Evolutionary conservation across 805 yeast genomes (phyloP).

Genomic region (Spathaspora sp.): DNA sequence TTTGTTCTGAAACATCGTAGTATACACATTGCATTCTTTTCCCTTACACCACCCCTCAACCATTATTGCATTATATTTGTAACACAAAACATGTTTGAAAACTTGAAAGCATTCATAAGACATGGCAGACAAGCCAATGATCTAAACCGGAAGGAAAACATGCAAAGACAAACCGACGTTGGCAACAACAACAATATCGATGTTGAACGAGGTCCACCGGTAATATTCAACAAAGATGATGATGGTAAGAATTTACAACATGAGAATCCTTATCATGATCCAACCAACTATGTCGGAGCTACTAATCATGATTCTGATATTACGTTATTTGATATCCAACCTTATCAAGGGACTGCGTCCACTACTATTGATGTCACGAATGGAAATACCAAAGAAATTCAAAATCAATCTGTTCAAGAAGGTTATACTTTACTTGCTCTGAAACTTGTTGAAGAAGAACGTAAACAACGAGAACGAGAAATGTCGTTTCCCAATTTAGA

Average conservation of each 20-base stretch:
- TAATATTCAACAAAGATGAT: not conserved
- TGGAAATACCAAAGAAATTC: not conserved
- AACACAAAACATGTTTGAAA: conserved; percentile 32
- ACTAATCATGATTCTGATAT: not conserved
- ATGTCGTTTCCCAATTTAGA: conserved; percentile 29
- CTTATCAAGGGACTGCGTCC: conserved; percentile 1
- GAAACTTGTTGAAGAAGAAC: conserved; percentile 35
- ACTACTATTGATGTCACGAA: not conserved
- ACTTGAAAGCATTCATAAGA: conserved; percentile 57
- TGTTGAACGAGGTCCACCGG: not conserved
- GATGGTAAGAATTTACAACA: not conserved
- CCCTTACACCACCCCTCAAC: not conserved
- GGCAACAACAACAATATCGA: conserved; percentile 1
- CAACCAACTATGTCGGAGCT: not conserved
- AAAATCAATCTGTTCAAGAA: conserved; percentile 3
- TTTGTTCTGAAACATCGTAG: not conserved
- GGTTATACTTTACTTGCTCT: conserved; percentile 24
- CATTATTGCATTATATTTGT: not conserved
- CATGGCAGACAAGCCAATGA: conserved; percentile 60
- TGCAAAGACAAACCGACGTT: not conserved
- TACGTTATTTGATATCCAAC: not conserved
- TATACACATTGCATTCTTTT: not conserved
- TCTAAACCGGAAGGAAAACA: conserved; percentile 10
- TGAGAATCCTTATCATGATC: conserved; percentile 1
- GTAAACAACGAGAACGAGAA: conserved; percentile 10